These are phyloP conservation scores for Cyclotella choctawhatcheeana DNA, from an alignment of 108 stramenopile species.

Conservation along the genomic window DNA sequence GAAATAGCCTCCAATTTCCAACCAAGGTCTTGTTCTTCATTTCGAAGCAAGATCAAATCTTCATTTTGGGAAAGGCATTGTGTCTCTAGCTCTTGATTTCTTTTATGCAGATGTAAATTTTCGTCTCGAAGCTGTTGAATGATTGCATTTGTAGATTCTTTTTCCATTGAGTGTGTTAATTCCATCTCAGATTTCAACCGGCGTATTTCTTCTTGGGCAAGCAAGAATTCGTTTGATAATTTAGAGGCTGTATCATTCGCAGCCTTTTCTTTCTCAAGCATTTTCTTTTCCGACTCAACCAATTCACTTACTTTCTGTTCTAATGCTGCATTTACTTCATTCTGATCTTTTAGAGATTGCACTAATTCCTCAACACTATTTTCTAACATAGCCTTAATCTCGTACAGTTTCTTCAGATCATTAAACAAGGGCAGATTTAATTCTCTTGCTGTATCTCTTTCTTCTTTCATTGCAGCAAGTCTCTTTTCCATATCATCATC, in stretches of 20 bases:
- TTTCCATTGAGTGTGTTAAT: background rate
- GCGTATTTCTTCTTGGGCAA: background rate
- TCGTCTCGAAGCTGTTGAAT: constrained; percentile 1
- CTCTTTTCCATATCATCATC: constrained; percentile 1
- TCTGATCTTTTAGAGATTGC: background rate
- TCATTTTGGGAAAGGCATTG: background rate
- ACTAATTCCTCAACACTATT: background rate
- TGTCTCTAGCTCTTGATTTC: background rate
- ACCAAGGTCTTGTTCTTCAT: background rate
- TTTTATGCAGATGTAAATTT: background rate
- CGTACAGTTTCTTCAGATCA: constrained; percentile 9
- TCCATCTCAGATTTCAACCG: constrained; percentile 9
- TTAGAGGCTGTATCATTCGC: background rate
- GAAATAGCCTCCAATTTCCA: background rate
- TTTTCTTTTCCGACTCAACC: constrained; percentile 1
- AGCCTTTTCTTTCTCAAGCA: background rate
- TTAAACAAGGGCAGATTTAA: constrained; percentile 13
- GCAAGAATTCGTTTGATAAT: background rate
- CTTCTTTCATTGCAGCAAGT: background rate
- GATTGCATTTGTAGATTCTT: background rate
- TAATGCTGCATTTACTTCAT: background rate
- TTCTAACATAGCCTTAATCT: background rate
- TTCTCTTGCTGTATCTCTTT: constrained; percentile 10
- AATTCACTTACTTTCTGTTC: background rate
- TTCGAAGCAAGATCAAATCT: background rate